Evolutionary conservation across 1,284 basidiomycete genomes (phyloP).

Genomic region (Austroboletus niveus): DNA sequence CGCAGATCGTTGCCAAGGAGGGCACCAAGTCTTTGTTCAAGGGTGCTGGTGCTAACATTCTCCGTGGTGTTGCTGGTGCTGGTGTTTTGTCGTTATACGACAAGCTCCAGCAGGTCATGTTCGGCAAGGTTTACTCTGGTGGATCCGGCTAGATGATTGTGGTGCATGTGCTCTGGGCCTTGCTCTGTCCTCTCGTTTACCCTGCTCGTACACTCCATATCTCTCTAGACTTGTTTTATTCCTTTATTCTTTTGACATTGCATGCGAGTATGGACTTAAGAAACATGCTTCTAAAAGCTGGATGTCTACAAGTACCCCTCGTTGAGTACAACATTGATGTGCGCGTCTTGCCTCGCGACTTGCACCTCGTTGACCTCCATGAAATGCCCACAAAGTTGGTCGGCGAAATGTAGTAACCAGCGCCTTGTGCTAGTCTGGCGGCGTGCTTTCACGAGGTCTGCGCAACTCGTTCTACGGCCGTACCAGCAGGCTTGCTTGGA

Average conservation of each 20-base stretch:
- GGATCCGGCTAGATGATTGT: conserved; percentile 34
- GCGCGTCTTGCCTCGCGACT: background rate
- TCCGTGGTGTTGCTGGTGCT: conserved; percentile 97
- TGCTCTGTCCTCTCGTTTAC: conserved; percentile 35
- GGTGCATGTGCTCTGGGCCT: conserved; percentile 22
- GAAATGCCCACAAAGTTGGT: conserved; percentile 9
- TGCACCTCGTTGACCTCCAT: conserved; percentile 1
- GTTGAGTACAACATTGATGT: conserved; percentile 1
- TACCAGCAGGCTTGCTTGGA: conserved; percentile 89
- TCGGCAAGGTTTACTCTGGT: conserved; percentile 96
- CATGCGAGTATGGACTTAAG: conserved; percentile 20
- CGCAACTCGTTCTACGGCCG: conserved; percentile 58
- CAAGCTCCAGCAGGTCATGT: conserved; percentile 88
- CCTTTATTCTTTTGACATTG: conserved; percentile 21
- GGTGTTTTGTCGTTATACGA: conserved; percentile 95
- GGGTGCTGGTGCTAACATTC: conserved; percentile 97
- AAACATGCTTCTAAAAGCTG: conserved; percentile 18
- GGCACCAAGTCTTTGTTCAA: conserved; percentile 89
- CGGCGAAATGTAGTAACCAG: conserved; percentile 1
- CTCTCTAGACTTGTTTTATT: conserved; percentile 36
- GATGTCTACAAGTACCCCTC: conserved; percentile 16
- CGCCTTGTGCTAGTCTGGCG: background rate
- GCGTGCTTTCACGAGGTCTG: conserved; percentile 10
- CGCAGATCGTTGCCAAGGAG: conserved; percentile 88
- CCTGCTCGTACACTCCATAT: conserved; percentile 21